Evolutionary conservation across 331 rosid species (phyloP).

Genomic region (Quercus tomentella): DNA sequence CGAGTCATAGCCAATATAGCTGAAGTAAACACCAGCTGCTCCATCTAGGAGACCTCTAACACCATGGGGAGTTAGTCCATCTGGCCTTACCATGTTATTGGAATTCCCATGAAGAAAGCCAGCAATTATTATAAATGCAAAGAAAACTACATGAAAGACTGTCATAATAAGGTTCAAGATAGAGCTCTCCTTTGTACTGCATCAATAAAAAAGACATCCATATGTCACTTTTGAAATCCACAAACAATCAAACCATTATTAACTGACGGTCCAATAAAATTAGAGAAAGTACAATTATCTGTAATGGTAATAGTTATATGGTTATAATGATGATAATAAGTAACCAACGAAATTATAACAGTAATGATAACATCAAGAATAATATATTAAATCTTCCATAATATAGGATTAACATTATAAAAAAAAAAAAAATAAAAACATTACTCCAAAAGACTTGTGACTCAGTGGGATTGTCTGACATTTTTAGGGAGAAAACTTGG

Average conservation of each 20-base stretch:
- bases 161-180: conserved; percentile 81
- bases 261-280: not conserved
- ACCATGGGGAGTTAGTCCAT: conserved; percentile 74
- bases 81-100: conserved; percentile 63
- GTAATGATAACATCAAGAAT: not conserved
- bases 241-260: conserved; percentile 6
- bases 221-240: conserved; percentile 43
- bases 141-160: conserved; percentile 75
- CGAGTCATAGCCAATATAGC: conserved; percentile 92
- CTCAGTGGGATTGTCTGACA: no score
- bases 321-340: not conserved
- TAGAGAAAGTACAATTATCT: not conserved
- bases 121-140: conserved; percentile 74
- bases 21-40: conserved; percentile 86
- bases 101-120: conserved; percentile 70
- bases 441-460: no score
- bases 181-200: conserved; percentile 97
- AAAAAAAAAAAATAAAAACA: not conserved
- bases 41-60: conserved; percentile 75
- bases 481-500: no score
- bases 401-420: not conserved
- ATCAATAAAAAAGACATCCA: conserved; percentile 5
- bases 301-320: not conserved
- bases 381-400: not conserved
- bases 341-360: not conserved